Evolutionary conservation across 164 flowering plant species (phyloP).

Genomic region (Santalum album): DNA sequence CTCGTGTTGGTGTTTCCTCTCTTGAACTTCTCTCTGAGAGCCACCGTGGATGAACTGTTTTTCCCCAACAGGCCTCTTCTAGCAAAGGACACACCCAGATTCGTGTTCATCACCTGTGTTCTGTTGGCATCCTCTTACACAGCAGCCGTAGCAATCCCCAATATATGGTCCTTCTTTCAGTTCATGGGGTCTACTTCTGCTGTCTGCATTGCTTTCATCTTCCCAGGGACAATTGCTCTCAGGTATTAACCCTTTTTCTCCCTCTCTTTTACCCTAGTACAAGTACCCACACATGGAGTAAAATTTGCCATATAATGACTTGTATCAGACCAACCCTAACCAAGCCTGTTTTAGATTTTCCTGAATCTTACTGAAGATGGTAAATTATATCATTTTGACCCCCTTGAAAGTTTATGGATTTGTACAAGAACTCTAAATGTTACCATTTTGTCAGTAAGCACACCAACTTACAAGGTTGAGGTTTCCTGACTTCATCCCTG

Average conservation of each 20-base stretch:
- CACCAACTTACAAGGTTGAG: no score
- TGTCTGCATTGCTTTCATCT: slow-evolving; percentile 67
- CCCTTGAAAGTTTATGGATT: no score
- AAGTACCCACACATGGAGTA: no score
- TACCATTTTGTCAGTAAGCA: no score
- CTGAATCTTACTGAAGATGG: no score
- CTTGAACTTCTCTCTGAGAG: slow-evolving; percentile 62
- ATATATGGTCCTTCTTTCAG: slow-evolving; percentile 86
- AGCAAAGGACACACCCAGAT: slow-evolving; percentile 37
- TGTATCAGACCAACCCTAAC: no score
- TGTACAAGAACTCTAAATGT: no score
- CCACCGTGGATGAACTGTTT: slow-evolving; percentile 57
- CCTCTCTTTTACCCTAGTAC: no score
- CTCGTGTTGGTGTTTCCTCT: slow-evolving; percentile 82
- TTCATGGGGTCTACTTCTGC: slow-evolving; percentile 78
- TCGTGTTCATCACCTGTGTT: slow-evolving; percentile 32
- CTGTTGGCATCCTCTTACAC: slow-evolving; percentile 39
- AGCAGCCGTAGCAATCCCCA: slow-evolving; percentile 65
- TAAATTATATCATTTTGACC: no score
- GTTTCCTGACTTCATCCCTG: no score
- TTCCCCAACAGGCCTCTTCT: slow-evolving; percentile 42
- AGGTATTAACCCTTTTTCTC: slow-evolving; percentile 30
- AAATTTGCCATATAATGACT: no score
- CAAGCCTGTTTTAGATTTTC: no score
- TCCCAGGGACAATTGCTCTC: slow-evolving; percentile 71